Percentiles rank a stretch among this genome's conserved stretches.
Evolutionary conservation across 495 filamentous ascomycete genomes (phyloP).

Genomic region (Talaromyces stipitatus): DNA sequence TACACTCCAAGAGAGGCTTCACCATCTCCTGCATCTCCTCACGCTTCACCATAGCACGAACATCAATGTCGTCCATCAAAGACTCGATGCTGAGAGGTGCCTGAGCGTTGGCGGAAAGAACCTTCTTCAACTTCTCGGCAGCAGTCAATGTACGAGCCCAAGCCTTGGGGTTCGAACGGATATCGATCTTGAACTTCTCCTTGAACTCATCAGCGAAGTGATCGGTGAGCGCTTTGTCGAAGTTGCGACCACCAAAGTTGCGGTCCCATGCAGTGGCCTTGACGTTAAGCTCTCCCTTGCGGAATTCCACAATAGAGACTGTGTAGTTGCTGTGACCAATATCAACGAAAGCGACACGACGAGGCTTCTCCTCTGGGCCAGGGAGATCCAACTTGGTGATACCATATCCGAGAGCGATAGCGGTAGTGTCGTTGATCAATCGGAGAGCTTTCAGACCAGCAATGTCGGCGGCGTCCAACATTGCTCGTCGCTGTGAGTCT

Average conservation of each 20-base stretch:
- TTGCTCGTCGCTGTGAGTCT: constrained; percentile 78
- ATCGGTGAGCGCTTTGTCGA: constrained; percentile 89
- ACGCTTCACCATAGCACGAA: constrained; percentile 79
- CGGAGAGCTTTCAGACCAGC: constrained; percentile 87
- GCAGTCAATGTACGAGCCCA: constrained; percentile 76
- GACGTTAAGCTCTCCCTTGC: constrained; percentile 92
- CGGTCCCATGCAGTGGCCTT: constrained; percentile 90
- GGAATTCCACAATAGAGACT: constrained; percentile 89
- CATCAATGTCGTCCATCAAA: constrained; percentile 96
- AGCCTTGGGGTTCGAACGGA: constrained; percentile 82
- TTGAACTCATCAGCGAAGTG: constrained; percentile 94
- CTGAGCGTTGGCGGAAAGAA: constrained; percentile 88
- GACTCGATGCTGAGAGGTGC: constrained; percentile 98
- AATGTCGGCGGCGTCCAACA: constrained; percentile 92
- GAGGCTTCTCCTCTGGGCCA: constrained; percentile 81
- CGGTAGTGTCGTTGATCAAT: constrained; percentile 97
- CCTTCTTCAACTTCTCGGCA: constrained; percentile 98
- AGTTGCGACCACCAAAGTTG: constrained; percentile 95
- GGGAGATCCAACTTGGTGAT: constrained; percentile 97
- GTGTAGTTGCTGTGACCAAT: constrained; percentile 96
- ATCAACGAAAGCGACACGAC: constrained; percentile 87
- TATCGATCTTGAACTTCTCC: constrained; percentile 86
- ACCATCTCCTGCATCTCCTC: constrained; percentile 90
- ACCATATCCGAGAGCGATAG: constrained; percentile 90
- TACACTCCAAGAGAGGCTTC: constrained; percentile 72